A percentile compares a stretch with the other conserved stretches of the same genome.
These are phyloP conservation scores for Linnemannia hyalina DNA, from an alignment of 192 early-diverging fungal genomes.

Conservation along the genomic window DNA sequence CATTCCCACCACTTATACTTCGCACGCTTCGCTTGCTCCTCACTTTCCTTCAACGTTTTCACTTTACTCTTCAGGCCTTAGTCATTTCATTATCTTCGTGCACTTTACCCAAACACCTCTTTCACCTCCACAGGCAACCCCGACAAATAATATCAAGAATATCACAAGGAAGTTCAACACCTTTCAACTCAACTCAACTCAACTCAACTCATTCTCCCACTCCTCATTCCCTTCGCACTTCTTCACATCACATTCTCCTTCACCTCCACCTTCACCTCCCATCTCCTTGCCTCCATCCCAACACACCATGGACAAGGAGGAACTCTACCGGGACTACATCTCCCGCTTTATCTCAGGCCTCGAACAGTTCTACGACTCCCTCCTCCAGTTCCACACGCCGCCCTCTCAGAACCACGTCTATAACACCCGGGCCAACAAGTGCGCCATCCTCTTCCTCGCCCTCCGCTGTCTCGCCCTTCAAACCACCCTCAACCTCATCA, in stretches of 20 bases:
- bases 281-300: neutral
- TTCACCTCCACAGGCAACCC: neutral
- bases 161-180: neutral
- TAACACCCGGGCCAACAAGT: neutral
- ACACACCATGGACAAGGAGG: slow-evolving; percentile 10
- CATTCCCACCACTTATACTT: neutral
- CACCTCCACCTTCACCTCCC: too few species aligned
- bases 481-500: slow-evolving; percentile 18
- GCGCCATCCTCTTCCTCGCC: slow-evolving; percentile 14
- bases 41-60: neutral
- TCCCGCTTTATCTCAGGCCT: slow-evolving; percentile 41
- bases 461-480: slow-evolving; percentile 34
- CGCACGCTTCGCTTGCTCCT: neutral
- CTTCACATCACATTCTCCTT: neutral
- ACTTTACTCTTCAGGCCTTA: neutral
- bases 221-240: neutral
- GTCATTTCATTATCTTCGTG: neutral
- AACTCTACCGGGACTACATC: slow-evolving; percentile 24
- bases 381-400: slow-evolving; percentile 12
- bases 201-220: neutral
- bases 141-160: neutral
- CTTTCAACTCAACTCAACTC: neutral
- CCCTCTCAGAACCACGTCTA: slow-evolving; percentile 5
- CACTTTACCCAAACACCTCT: neutral
- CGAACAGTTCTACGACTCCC: slow-evolving; percentile 38